Evolutionary conservation across 371 early-diverging fungal genomes (phyloP).

Genomic region (Phascolomyces articulosus): DNA sequence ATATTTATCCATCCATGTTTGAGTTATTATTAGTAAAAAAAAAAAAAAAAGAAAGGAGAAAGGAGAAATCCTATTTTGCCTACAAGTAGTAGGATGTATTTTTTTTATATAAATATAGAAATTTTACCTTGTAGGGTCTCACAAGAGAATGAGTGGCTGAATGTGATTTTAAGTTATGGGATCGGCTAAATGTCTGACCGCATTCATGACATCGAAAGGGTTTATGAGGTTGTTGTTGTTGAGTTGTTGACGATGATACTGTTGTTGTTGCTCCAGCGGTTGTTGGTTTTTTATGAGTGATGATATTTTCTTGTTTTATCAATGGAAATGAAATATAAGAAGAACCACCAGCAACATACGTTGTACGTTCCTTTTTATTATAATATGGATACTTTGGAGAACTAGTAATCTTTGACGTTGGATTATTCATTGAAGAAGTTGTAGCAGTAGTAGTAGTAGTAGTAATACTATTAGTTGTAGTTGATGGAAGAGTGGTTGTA

Average conservation of each 20-base stretch:
- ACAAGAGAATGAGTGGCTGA: conserved; percentile 44
- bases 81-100: too few relatives aligned
- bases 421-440: too few relatives aligned
- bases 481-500: too few relatives aligned
- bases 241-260: neutral
- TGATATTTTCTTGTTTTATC: neutral
- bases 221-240: conserved; percentile 6
- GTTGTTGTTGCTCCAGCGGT: neutral
- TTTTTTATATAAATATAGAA: neutral
- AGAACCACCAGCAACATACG: neutral
- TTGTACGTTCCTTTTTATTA: neutral
- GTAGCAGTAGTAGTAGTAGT: neutral
- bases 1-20: too few relatives aligned
- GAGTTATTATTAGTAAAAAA: neutral
- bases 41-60: too few relatives aligned
- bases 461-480: too few relatives aligned
- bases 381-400: neutral
- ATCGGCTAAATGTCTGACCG: conserved; percentile 41
- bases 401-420: neutral
- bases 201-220: conserved; percentile 39
- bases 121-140: conserved; percentile 50
- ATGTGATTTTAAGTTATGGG: conserved; percentile 52
- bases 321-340: neutral
- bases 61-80: too few relatives aligned
- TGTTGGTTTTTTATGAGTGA: neutral